These are phyloP conservation scores for Lentinula edodes DNA, from an alignment of 768 basidiomycete genomes.

Conservation along the genomic window DNA sequence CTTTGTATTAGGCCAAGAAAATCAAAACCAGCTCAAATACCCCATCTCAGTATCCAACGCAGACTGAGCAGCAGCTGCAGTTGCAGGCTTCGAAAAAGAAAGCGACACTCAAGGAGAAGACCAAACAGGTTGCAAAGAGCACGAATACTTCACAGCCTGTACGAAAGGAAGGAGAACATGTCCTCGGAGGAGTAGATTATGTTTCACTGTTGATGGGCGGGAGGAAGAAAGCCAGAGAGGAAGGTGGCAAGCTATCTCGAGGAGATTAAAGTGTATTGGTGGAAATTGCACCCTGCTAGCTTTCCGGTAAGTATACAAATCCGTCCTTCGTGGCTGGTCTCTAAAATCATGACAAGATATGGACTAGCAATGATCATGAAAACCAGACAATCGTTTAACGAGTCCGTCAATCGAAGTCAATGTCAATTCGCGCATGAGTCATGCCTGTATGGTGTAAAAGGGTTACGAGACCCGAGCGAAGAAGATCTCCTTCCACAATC, in stretches of 20 bases:
- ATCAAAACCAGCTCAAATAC: constrained; percentile 22
- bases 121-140: constrained; percentile 14
- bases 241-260: constrained; percentile 47
- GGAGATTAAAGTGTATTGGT: background rate
- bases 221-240: constrained; percentile 59
- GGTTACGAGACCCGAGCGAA: no score
- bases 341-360: no score
- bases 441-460: no score
- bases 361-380: no score
- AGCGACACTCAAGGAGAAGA: constrained; percentile 41
- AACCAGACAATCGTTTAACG: no score
- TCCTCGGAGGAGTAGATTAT: constrained; percentile 75
- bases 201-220: constrained; percentile 67
- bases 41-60: constrained; percentile 15
- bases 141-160: background rate
- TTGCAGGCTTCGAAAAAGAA: constrained; percentile 44
- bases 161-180: constrained; percentile 28
- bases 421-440: no score
- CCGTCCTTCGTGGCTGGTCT: no score
- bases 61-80: constrained; percentile 14
- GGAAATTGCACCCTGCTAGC: no score
- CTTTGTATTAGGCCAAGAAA: constrained; percentile 28
- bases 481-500: no score
- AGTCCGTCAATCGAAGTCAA: no score
- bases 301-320: no score